Conservation (phyloP, 116 monocot genomes). For the Trichopus zeylanicus region DNA sequence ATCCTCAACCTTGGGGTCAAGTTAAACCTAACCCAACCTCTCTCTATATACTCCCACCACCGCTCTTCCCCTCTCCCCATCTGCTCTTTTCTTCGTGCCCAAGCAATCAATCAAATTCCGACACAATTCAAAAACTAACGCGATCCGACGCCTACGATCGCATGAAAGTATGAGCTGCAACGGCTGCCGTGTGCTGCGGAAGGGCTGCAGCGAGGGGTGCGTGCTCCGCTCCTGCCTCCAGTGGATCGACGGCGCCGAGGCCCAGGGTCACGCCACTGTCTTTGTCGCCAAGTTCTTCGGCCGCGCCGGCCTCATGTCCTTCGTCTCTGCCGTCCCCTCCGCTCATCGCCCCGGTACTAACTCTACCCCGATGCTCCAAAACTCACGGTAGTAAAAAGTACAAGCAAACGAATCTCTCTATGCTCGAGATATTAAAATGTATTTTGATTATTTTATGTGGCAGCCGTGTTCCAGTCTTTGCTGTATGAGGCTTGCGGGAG, state of each 20-base stretch:
- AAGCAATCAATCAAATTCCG: neutral
- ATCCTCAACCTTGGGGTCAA: neutral
- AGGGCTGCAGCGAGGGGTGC: constrained; percentile 5
- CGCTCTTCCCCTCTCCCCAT: neutral
- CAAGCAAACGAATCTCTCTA: no score
- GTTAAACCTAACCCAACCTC: neutral
- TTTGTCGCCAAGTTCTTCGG: constrained; percentile 14
- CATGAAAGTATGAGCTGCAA: constrained; percentile 7
- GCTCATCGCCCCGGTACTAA: neutral
- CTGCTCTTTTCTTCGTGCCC: neutral
- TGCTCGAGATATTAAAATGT: no score
- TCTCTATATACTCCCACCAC: neutral
- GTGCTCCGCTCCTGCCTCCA: constrained; percentile 1
- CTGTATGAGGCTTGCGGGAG: constrained; percentile 8
- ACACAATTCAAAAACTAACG: neutral
- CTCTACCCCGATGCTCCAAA: no score
- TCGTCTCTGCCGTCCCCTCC: constrained; percentile 1
- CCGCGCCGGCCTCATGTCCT: constrained; percentile 9
- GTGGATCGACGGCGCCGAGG: constrained; percentile 7
- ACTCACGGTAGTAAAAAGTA: no score
- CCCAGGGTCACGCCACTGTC: constrained; percentile 8
- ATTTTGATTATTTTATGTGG: no score
- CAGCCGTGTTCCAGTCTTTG: constrained; percentile 2
- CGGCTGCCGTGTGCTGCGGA: constrained; percentile 8
- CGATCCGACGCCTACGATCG: neutral